Percentiles rank a stretch among this genome's conserved stretches.
These are phyloP conservation scores for Cymodocea nodosa DNA, from an alignment of 116 monocot genomes.

Conservation along the genomic window DNA sequence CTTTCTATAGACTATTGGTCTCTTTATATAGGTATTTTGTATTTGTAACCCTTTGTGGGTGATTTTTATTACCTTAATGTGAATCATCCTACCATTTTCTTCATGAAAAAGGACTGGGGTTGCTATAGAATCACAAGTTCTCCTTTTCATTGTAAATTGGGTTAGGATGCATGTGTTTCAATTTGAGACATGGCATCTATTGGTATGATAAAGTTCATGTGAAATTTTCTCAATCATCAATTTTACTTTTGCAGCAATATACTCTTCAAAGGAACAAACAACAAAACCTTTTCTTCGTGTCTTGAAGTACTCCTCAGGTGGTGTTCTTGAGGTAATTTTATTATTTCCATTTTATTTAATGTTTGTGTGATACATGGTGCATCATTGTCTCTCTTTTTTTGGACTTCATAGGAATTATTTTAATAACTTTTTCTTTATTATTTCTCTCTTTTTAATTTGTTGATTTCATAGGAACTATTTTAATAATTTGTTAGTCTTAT, in stretches of 20 bases:
- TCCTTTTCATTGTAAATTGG: background rate
- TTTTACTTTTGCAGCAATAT: constrained; percentile 39
- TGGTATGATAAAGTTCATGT: background rate
- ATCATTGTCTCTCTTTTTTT: background rate
- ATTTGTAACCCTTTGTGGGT: too few species aligned
- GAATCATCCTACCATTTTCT: too few species aligned
- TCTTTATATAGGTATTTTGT: too few species aligned
- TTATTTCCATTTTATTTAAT: background rate
- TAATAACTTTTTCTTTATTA: too few species aligned
- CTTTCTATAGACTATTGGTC: too few species aligned
- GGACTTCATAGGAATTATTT: too few species aligned
- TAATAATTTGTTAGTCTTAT: background rate
- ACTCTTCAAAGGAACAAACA: constrained; percentile 42
- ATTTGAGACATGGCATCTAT: background rate
- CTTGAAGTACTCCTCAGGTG: constrained; percentile 82
- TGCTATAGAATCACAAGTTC: too few species aligned
- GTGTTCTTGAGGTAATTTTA: constrained; percentile 72
- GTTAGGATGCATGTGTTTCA: background rate
- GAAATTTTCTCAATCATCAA: background rate
- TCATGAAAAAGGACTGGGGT: too few species aligned
- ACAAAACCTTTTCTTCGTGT: constrained; percentile 79
- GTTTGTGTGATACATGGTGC: too few species aligned
- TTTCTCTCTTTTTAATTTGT: too few species aligned
- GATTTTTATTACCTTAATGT: too few species aligned
- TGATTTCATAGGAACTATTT: background rate